Conservation (phyloP, 1,284 basidiomycete species). For the Wolfiporia cocos region DNA sequence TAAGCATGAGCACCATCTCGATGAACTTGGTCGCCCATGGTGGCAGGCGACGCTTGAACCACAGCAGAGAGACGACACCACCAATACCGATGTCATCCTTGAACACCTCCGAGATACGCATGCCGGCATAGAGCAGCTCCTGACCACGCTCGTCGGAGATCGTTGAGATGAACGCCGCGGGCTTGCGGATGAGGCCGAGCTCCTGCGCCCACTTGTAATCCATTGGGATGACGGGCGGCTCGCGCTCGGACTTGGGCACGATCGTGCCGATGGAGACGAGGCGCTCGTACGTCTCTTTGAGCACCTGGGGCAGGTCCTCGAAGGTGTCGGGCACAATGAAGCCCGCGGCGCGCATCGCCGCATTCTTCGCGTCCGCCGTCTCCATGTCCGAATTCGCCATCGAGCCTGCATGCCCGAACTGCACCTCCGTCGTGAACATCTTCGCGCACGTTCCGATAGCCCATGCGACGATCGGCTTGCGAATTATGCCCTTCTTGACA, state of each 20-base stretch:
- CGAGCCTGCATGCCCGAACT: slow-evolving; percentile 97
- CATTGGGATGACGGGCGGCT: slow-evolving; percentile 96
- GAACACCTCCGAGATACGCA: slow-evolving; percentile 99
- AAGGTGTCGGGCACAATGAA: slow-evolving; percentile 98
- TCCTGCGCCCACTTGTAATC: slow-evolving; percentile 99
- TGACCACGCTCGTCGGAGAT: slow-evolving; percentile 99
- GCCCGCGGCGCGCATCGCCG: slow-evolving; percentile 90
- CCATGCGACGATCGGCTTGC: slow-evolving; percentile 99
- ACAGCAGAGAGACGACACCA: slow-evolving; percentile 93
- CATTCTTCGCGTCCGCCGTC: slow-evolving; percentile 98
- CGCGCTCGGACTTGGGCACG: slow-evolving; percentile 72
- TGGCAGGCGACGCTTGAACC: slow-evolving; percentile 95
- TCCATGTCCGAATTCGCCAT: slow-evolving; percentile 98
- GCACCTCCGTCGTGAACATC: slow-evolving; percentile 99
- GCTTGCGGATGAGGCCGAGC: slow-evolving; percentile 97
- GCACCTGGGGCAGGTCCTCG: slow-evolving; percentile 86
- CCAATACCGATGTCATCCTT: slow-evolving; percentile 97
- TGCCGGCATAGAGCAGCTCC: slow-evolving; percentile 97
- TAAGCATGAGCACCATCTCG: slow-evolving; percentile 99
- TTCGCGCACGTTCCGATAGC: slow-evolving; percentile 99
- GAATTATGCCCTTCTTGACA: slow-evolving; percentile 91
- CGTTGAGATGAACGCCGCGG: slow-evolving; percentile 98
- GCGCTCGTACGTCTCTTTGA: slow-evolving; percentile 82
- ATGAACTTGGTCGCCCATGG: slow-evolving; percentile 92
- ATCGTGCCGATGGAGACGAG: slow-evolving; percentile 75